A percentile compares a stretch with the other conserved stretches of the same genome.
Evolutionary conservation across 352 stramenopile species (phyloP).

Genomic region (Globisporangium splendens): DNA sequence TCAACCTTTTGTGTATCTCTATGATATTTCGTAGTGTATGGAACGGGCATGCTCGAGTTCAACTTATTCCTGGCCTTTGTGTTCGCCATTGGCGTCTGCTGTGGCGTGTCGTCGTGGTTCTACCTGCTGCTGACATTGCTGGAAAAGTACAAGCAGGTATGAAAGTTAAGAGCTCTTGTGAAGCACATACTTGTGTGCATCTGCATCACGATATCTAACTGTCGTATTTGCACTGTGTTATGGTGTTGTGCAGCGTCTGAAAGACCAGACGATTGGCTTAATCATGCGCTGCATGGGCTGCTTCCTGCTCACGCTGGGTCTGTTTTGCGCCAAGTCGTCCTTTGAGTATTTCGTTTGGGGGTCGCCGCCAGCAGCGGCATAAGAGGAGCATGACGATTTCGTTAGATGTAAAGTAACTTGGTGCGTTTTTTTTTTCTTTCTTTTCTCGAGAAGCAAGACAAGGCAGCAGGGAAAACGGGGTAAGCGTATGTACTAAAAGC

Average conservation of each 20-base stretch:
- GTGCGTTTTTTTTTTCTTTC: neutral
- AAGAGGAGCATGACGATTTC: neutral
- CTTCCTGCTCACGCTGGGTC: slow-evolving; percentile 75
- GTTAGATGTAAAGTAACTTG: slow-evolving; percentile 7
- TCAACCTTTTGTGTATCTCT: neutral
- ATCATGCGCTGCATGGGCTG: slow-evolving; percentile 84
- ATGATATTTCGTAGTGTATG: slow-evolving; percentile 71
- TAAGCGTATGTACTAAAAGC: slow-evolving; percentile 12
- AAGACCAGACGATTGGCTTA: slow-evolving; percentile 80
- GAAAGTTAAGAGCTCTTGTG: neutral
- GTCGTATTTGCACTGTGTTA: neutral
- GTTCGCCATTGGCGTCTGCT: slow-evolving; percentile 81
- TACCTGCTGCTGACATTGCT: slow-evolving; percentile 81
- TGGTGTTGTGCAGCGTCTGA: slow-evolving; percentile 46
- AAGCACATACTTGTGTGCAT: neutral
- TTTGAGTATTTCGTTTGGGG: slow-evolving; percentile 77
- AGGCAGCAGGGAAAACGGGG: neutral
- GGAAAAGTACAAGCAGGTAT: slow-evolving; percentile 89
- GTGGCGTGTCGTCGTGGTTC: slow-evolving; percentile 87
- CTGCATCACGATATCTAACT: neutral
- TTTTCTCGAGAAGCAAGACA: neutral
- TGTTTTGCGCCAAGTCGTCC: slow-evolving; percentile 83
- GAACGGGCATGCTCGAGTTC: slow-evolving; percentile 85
- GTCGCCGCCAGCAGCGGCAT: slow-evolving; percentile 28
- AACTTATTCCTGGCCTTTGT: slow-evolving; percentile 80